phyloP scores from a whole-genome alignment of 352 stramenopile species.

The Globisporangium paroecandrum region DNA sequence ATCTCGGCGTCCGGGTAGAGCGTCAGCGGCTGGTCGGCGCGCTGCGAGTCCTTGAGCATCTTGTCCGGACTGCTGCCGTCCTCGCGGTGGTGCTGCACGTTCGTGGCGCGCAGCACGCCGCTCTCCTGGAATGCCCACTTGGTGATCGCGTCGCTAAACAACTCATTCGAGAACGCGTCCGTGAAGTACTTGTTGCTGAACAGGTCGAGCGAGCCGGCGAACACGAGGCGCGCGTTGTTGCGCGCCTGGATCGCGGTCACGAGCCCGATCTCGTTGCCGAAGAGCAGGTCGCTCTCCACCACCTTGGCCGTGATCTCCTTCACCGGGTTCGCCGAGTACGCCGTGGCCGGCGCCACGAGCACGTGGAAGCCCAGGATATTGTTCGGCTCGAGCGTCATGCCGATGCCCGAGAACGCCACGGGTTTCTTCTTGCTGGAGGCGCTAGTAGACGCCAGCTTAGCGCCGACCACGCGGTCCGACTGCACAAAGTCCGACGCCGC shows the following conservation, averaged over 20 bases:
- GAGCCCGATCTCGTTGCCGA: conserved; percentile 73
- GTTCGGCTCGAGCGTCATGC: conserved; percentile 74
- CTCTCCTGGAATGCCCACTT: conserved; percentile 88
- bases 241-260: conserved; percentile 85
- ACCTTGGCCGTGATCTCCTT: conserved; percentile 69
- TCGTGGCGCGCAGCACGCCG: conserved; percentile 84
- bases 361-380: conserved; percentile 82
- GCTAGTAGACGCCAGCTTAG: conserved; percentile 28
- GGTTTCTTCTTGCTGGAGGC: conserved; percentile 57
- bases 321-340: conserved; percentile 79
- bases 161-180: conserved; percentile 66
- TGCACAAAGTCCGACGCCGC: conserved; percentile 62
- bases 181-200: conserved; percentile 88
- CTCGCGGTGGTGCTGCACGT: conserved; percentile 81
- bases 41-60: conserved; percentile 87
- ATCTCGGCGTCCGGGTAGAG: conserved; percentile 86
- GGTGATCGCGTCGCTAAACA: conserved; percentile 64
- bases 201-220: conserved; percentile 83
- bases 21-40: conserved; percentile 84
- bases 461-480: conserved; percentile 61
- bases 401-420: conserved; percentile 78
- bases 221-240: conserved; percentile 90
- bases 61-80: conserved; percentile 82
- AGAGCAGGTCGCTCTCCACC: conserved; percentile 57
- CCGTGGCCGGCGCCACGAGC: conserved; percentile 70